phyloP scores from a whole-genome alignment of 2,329 filamentous ascomycete species.

The Dactylellina parvicollis region DNA sequence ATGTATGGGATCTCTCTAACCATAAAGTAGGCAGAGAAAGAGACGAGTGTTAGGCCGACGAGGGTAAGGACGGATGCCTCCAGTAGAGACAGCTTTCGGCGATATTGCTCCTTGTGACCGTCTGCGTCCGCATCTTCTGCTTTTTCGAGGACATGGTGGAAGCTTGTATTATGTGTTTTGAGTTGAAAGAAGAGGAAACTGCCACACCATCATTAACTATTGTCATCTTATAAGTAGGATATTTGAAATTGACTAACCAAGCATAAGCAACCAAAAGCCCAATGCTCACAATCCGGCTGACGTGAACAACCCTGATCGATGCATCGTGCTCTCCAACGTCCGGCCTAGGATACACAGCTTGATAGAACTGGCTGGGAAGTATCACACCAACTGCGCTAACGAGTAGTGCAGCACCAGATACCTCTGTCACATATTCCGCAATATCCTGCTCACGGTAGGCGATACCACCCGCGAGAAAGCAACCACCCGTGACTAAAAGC shows the following conservation, averaged over 20 bases:
- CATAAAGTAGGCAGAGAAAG: constrained; percentile 48
- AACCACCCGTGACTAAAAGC: constrained; percentile 79
- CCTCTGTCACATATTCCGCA: constrained; percentile 50
- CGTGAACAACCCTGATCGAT: constrained; percentile 23
- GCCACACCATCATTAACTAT: background rate
- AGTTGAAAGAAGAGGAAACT: constrained; percentile 52
- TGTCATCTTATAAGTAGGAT: background rate
- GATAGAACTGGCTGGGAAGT: constrained; percentile 51
- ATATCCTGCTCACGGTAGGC: constrained; percentile 47
- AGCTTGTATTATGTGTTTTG: constrained; percentile 44
- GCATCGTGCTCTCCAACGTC: constrained; percentile 27
- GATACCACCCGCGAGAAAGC: constrained; percentile 80
- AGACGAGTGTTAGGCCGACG: constrained; percentile 40
- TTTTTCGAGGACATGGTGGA: constrained; percentile 43
- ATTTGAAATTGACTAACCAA: constrained; percentile 19
- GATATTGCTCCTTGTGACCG: constrained; percentile 33
- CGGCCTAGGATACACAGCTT: constrained; percentile 25
- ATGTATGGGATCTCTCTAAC: constrained; percentile 46
- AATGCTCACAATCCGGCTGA: constrained; percentile 47
- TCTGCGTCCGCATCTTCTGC: constrained; percentile 39
- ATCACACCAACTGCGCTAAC: constrained; percentile 47
- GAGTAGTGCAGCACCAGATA: constrained; percentile 46
- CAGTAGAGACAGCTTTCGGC: constrained; percentile 46
- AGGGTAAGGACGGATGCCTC: constrained; percentile 43
- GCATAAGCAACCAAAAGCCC: constrained; percentile 34